A percentile compares a stretch with the other conserved stretches of the same genome.
These are phyloP conservation scores for Spathaspora passalidarum DNA, from an alignment of 805 yeast species.

Conservation along the genomic window DNA sequence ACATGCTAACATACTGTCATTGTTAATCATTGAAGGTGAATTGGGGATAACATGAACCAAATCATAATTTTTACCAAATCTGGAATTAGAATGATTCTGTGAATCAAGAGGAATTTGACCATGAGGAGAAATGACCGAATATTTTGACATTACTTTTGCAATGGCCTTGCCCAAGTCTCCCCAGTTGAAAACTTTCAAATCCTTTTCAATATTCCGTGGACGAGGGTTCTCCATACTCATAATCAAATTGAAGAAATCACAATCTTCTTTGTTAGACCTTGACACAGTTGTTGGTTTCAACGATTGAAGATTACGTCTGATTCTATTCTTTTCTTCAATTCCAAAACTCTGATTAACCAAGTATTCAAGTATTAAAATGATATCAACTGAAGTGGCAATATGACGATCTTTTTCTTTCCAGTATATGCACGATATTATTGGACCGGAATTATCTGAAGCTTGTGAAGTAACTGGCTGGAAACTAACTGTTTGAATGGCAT, in stretches of 20 bases:
- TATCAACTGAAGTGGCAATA: constrained; percentile 65
- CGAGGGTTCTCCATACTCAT: constrained; percentile 63
- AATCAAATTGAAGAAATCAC: constrained; percentile 37
- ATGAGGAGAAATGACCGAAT: constrained; percentile 23
- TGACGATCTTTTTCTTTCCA: constrained; percentile 48
- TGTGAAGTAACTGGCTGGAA: constrained; percentile 34
- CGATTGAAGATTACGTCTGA: constrained; percentile 63
- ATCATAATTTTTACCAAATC: background rate
- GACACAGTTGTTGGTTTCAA: constrained; percentile 60
- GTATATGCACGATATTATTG: constrained; percentile 57
- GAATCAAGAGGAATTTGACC: background rate
- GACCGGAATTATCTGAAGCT: constrained; percentile 36
- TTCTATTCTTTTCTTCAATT: constrained; percentile 68
- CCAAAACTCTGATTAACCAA: constrained; percentile 53
- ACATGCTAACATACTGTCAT: background rate
- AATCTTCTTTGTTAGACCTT: constrained; percentile 34
- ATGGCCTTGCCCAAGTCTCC: constrained; percentile 49
- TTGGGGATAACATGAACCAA: background rate
- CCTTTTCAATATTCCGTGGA: constrained; percentile 70
- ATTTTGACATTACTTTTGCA: constrained; percentile 56
- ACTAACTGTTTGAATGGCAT: constrained; percentile 28
- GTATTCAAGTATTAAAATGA: constrained; percentile 54
- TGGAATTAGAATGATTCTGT: background rate
- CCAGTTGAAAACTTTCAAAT: constrained; percentile 68
- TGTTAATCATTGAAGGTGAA: background rate